Evolutionary conservation across 345 rosid species (phyloP).

Genomic region (Camelina sativa): DNA sequence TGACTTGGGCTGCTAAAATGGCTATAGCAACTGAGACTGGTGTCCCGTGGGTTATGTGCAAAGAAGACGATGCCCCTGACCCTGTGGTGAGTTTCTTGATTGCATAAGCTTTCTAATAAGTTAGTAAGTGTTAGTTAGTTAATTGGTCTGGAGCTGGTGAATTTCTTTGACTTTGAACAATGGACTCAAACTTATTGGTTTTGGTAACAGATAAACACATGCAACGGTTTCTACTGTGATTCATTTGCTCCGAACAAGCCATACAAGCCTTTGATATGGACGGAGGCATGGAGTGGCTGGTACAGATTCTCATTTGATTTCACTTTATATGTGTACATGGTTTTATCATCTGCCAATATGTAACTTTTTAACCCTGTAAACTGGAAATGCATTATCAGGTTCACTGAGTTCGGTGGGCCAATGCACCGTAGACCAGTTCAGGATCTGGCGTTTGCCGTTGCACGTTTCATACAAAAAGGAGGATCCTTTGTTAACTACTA

Average conservation of each 20-base stretch:
- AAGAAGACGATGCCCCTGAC: conserved; percentile 99
- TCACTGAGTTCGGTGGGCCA: conserved; percentile 94
- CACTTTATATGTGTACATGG: conserved; percentile 15
- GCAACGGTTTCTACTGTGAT: conserved; percentile 99
- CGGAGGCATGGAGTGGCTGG: conserved; percentile 99
- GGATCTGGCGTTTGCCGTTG: conserved; percentile 97
- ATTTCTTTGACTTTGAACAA: not conserved
- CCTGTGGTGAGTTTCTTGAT: conserved; percentile 71
- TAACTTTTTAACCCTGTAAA: conserved; percentile 17
- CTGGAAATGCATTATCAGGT: conserved; percentile 54
- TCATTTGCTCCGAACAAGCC: conserved; percentile 94
- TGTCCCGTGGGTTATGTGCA: conserved; percentile 99
- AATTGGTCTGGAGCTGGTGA: not conserved
- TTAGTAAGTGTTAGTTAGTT: not conserved
- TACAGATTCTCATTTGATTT: conserved; percentile 41
- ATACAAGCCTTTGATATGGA: conserved; percentile 96
- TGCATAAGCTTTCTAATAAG: not conserved
- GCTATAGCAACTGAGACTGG: conserved; percentile 84
- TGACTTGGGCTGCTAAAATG: conserved; percentile 98
- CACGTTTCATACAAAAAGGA: conserved; percentile 93
- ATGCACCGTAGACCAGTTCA: conserved; percentile 92
- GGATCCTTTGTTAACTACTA: conserved; percentile 96
- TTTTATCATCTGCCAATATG: conserved; percentile 22
- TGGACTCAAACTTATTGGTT: conserved; percentile 21
- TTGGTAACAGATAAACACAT: conserved; percentile 81